phyloP scores from a whole-genome alignment of 306 rosid species.

The Rosa multiflora region DNA sequence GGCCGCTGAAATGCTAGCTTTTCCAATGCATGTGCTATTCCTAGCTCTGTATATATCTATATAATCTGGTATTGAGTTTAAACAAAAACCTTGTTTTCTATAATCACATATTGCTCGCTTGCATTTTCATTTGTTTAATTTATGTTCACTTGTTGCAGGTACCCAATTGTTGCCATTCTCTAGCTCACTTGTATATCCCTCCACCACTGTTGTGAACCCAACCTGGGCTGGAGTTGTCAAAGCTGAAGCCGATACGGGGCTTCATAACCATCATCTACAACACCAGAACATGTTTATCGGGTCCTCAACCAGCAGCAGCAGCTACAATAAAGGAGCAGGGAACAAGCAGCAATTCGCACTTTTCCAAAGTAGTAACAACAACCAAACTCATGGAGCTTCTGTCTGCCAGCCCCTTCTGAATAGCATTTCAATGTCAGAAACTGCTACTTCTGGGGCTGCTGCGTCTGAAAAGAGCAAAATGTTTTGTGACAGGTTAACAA shows the following conservation, averaged over 20 bases:
- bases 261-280: conserved; percentile 45
- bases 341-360: conserved; percentile 34
- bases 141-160: conserved; percentile 44
- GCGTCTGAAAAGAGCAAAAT: conserved; percentile 34
- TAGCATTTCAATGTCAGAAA: conserved; percentile 47
- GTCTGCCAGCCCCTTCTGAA: conserved; percentile 45
- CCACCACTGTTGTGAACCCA: conserved; percentile 48
- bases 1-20: conserved; percentile 10
- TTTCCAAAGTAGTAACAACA: conserved; percentile 39
- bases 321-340: conserved; percentile 45
- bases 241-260: conserved; percentile 45
- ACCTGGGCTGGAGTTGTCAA: conserved; percentile 50
- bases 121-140: not conserved
- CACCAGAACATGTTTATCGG: conserved; percentile 52
- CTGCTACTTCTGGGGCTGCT: conserved; percentile 14
- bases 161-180: conserved; percentile 63
- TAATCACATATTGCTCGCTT: not conserved
- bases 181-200: conserved; percentile 56
- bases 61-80: not conserved
- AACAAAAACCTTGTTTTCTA: not conserved
- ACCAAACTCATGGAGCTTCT: conserved; percentile 35
- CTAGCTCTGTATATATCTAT: not conserved
- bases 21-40: not conserved
- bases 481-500: conserved; percentile 46
- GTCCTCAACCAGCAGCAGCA: conserved; percentile 35